Evolutionary conservation across 768 basidiomycete species (phyloP), one percentile per base, ranked within the genome.

Genomic region (Aureoboletus auriporus): DNA sequence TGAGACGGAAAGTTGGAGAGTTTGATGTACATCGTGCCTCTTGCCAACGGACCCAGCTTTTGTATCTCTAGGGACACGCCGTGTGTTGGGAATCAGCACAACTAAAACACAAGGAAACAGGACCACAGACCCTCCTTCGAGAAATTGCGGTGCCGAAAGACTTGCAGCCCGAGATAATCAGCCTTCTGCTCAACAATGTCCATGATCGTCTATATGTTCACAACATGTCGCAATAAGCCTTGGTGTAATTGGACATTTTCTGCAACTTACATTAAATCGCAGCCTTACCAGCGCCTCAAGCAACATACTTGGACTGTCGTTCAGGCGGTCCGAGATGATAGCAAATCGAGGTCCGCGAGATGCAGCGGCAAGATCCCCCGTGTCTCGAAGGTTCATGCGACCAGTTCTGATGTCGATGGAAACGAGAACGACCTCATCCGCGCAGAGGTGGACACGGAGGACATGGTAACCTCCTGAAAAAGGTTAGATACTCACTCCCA

Each of bases 121-220:
- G 66, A 34, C 23, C 10, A 44, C 59, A 8, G 40, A 89, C 89
- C 89, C 59, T 85, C 79, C 31, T 64, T 71, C 2, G 73, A 62
- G 52, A 93, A 81, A 55, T 89, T 84, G 31, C 89, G 80, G 23
- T 74, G 67, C 13, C 83, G 79, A 66, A 80, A 86, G 48, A 78
- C 82, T 61, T 83, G 82, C 36, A 93, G 67, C n/a, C 93, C 93
- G 9, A 94, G 78, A 58, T 90, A 86, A 52, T 73, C 79, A n/a
- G 86, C 88, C 60, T 91, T 93, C 64, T 89, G 86, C 63, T 93
- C 90, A 9, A 85, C 79, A 13, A 86, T 75, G 47, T 92, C 89
- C 37, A 79, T 74, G 51, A 93, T 90, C 6, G 90, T 90, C 93
- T 94, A 54, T n/a, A 8, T n/a, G 41, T 34, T 34, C 27, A 12